A percentile compares a stretch with the other conserved stretches of the same genome.
Conservation (phyloP, 768 basidiomycete species). For the Boletus sp. region DNA sequence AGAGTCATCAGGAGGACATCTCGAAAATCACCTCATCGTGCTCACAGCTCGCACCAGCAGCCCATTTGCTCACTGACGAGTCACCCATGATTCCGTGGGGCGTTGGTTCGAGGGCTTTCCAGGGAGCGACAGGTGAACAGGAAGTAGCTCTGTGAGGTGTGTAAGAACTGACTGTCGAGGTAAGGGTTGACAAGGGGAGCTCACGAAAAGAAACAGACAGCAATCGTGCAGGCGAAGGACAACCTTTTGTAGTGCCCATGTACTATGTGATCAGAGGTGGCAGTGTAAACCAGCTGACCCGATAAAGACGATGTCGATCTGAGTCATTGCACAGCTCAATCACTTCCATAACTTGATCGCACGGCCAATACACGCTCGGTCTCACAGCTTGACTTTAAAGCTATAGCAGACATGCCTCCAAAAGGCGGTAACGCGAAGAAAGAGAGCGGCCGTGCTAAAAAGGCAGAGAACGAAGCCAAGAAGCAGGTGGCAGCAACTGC, state of each 20-base stretch:
- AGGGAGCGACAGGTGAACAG: not conserved
- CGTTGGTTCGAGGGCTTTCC: not conserved
- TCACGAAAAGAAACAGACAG: not conserved
- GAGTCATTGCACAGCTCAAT: constrained; percentile 19
- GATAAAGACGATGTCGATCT: constrained; percentile 20
- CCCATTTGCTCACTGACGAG: constrained; percentile 32
- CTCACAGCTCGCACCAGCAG: constrained; percentile 37
- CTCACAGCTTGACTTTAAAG: constrained; percentile 6
- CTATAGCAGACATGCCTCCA: constrained; percentile 61
- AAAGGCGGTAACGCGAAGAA: constrained; percentile 91
- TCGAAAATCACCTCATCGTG: not conserved
- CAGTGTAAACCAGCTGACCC: constrained; percentile 13
- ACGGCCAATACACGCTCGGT: not conserved
- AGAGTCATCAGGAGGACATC: not conserved
- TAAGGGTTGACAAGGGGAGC: not conserved
- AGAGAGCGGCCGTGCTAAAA: constrained; percentile 84
- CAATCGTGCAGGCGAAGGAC: not conserved
- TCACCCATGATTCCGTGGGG: constrained; percentile 25
- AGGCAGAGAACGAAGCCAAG: constrained; percentile 86
- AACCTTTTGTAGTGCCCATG: constrained; percentile 3
- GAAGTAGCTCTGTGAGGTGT: not conserved
- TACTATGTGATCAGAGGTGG: constrained; percentile 18
- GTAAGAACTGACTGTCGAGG: not conserved
- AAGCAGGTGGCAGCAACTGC: constrained; percentile 61
- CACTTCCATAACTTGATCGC: not conserved